Base-by-base conservation (phyloP, 2,329 filamentous ascomycete genomes). In the Aspergillus pseudoterreus region DNA sequence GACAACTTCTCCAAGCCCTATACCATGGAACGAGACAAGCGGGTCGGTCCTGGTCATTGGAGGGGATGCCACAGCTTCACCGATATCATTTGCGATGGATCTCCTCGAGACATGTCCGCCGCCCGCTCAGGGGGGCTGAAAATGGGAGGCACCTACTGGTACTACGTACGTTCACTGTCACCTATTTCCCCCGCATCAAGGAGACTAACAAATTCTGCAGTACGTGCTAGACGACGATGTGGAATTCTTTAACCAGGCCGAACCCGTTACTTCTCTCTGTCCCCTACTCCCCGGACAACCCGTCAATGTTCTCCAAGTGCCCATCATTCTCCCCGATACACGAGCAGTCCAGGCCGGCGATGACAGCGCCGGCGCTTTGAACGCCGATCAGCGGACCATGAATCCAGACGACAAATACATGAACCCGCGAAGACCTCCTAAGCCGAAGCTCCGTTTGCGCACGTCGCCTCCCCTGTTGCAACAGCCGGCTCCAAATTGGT, bases 141-240 rank as follows among this genome's bases (percentile, higher is more conserved):
- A 71, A 96, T 96, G 88, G 92, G 92, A 42, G 84, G 87, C 54
- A 94, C 87, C 14, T 96, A 96, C 72, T 96, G 92, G 81, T 97
- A 95, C 78, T 96, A 94, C 74, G 90, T 95, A 77, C 74, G 88
- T 79, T 42, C 44, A 33, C n/a, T 10, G 11, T 14, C 12, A 24
- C 33, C 12, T 15, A 41, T 17, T 21, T 27, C 6, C 45, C 11
- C 9, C 41, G 21, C 46, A 70, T 70, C 15, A 12, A 19, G 2
- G 6, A 0, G 24, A 11, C 39, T 42, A 42, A 42, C 39, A 48
- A 72, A 58, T 47, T 24, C 52, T 56, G 48, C 68, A 95, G 88
- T 96, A 96, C 72, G 84, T 92, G 67, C 71, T 96, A 39, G 85
- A 96, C 70, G 85, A 86, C 59, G 84, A 86, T 44, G 78, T 84